Percentiles rank a stretch among this genome's conserved stretches.
These are phyloP conservation scores for Pulveroboletus sp. DNA, from an alignment of 768 basidiomycete species.

Conservation along the genomic window DNA sequence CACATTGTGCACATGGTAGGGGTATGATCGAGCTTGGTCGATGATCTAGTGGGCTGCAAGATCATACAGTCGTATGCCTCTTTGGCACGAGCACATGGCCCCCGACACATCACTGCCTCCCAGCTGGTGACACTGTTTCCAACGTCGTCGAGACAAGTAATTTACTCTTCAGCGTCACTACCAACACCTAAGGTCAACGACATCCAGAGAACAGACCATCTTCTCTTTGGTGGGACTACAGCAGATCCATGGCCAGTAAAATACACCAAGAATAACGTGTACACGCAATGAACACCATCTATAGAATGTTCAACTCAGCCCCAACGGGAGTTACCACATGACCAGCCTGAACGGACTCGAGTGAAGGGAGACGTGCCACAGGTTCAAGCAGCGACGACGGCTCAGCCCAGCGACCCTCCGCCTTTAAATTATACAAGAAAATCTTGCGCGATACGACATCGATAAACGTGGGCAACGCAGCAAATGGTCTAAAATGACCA, in stretches of 20 bases:
- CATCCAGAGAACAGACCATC: no score
- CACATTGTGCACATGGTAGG: no score
- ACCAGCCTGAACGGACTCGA: constrained; percentile 14
- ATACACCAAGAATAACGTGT: constrained; percentile 3
- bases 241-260: neutral
- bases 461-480: constrained; percentile 31
- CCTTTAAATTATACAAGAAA: constrained; percentile 9
- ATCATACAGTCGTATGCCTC: no score
- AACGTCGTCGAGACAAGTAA: no score
- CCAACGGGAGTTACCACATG: neutral
- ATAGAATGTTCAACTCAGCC: constrained; percentile 10
- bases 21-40: no score
- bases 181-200: no score
- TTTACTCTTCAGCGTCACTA: no score
- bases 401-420: constrained; percentile 29
- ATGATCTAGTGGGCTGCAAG: no score
- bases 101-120: no score
- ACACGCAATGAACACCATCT: neutral
- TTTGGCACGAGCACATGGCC: no score
- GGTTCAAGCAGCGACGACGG: constrained; percentile 10
- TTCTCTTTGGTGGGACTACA: no score
- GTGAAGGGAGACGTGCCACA: constrained; percentile 7
- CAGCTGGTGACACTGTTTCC: no score
- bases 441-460: constrained; percentile 5
- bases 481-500: constrained; percentile 31